These are phyloP conservation scores for Trametes cinnabarina DNA, from an alignment of 768 basidiomycete genomes.

Conservation along the genomic window DNA sequence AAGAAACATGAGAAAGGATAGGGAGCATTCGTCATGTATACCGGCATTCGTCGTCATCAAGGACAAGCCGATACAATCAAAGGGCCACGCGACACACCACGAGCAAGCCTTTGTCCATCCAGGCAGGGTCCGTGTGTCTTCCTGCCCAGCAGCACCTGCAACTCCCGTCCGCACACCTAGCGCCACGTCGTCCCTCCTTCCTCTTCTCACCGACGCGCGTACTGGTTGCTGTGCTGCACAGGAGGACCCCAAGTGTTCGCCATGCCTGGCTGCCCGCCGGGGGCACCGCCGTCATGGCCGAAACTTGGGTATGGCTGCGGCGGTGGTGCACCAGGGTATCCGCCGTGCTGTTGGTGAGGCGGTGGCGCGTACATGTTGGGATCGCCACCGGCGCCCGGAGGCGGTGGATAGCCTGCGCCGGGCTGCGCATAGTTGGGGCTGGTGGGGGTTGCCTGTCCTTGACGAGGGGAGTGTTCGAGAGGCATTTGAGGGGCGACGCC, in stretches of 20 bases:
- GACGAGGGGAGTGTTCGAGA: conserved; percentile 22
- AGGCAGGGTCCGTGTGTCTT: conserved; percentile 20
- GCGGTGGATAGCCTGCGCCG: conserved; percentile 4
- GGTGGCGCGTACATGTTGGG: conserved; percentile 22
- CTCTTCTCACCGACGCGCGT: conserved; percentile 22
- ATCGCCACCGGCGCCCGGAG: conserved; percentile 13
- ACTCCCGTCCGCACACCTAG: neutral
- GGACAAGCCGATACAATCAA: conserved; percentile 7
- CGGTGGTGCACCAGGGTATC: conserved; percentile 12
- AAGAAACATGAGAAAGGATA: neutral
- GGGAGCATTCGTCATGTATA: conserved; percentile 7
- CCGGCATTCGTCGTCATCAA: conserved; percentile 1
- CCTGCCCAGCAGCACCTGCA: conserved; percentile 13
- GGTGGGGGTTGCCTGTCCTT: conserved; percentile 20
- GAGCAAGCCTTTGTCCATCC: conserved; percentile 17
- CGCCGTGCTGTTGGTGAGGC: conserved; percentile 10
- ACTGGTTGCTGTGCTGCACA: conserved; percentile 30
- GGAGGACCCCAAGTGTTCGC: conserved; percentile 25
- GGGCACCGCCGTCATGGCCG: conserved; percentile 17
- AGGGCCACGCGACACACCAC: conserved; percentile 10
- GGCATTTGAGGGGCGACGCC: conserved; percentile 21
- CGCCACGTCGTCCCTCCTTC: conserved; percentile 1
- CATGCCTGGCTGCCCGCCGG: conserved; percentile 13
- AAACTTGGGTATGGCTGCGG: conserved; percentile 10
- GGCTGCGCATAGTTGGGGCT: conserved; percentile 22